phyloP scores from a whole-genome alignment of 1,139 yeast genomes.

The Yamadazyma pseudoaaseri region DNA sequence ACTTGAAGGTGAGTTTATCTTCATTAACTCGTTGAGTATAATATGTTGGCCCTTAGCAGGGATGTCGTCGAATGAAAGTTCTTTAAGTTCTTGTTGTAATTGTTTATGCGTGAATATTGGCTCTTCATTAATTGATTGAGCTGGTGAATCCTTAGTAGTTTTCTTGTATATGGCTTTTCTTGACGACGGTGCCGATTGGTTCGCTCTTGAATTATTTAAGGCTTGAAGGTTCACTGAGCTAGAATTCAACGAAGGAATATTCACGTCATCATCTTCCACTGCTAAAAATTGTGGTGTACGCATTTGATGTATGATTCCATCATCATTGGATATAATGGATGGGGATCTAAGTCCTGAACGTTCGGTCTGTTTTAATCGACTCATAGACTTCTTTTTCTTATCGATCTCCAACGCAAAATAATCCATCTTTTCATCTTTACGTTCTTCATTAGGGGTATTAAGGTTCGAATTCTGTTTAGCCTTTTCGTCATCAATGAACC shows the following conservation, averaged over 20 bases:
- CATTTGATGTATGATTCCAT: constrained; percentile 37
- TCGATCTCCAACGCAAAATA: constrained; percentile 15
- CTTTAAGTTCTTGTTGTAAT: constrained; percentile 39
- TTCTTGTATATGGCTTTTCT: constrained; percentile 2
- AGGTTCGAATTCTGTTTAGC: constrained; percentile 3
- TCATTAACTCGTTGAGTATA: constrained; percentile 83
- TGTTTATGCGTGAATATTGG: constrained; percentile 31
- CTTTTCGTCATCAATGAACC: constrained; percentile 28
- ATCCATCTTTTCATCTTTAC: constrained; percentile 14
- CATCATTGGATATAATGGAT: constrained; percentile 38
- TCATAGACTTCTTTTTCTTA: constrained; percentile 8
- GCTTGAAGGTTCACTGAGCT: constrained; percentile 12
- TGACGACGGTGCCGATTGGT: constrained; percentile 3
- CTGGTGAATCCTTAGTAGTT: not conserved
- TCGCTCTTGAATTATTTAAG: constrained; percentile 5
- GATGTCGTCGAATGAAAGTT: constrained; percentile 69
- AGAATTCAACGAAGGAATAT: constrained; percentile 17
- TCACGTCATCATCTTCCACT: constrained; percentile 24
- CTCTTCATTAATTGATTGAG: constrained; percentile 1
- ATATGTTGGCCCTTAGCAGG: constrained; percentile 92
- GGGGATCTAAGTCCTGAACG: constrained; percentile 21
- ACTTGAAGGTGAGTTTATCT: constrained; percentile 49
- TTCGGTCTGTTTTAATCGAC: constrained; percentile 8
- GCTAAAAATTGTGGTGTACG: constrained; percentile 36
- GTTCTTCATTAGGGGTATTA: constrained; percentile 16